Evolutionary conservation across 768 basidiomycete genomes (phyloP), one percentile per base, ranked within the genome.

Genomic region (Daedaleopsis nitida): DNA sequence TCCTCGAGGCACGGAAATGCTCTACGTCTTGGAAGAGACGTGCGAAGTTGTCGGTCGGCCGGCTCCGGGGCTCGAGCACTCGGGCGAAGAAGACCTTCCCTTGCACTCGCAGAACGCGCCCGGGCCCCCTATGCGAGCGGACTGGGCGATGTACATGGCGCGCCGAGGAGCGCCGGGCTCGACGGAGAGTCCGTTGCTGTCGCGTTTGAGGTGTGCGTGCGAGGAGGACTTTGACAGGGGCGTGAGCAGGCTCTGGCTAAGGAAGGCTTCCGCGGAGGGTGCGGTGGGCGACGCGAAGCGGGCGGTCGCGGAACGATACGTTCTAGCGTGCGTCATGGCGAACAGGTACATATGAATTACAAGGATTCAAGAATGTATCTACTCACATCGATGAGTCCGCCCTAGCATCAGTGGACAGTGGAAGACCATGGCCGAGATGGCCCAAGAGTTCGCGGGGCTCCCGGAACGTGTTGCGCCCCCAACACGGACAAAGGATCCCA

Each of bases 361-460:
- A 32, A 43, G 23, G 52, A 16, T 35, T 47, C 6, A 9, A 8
- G 35, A 17, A 54, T 37, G n/a, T 5, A 45, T 32, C 53, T n/a
- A n/a, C n/a, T n/a, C n/a, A n/a, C n/a, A n/a, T 44, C 35, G 5
- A 17, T 32, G 14, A 38, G 10, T 14, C 19, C 27, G 14, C 13
- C 49, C 19, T 61, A 92, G 89, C 62, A 69, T 93, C 45, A 89
- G 89, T 52, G 91, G 91, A 3, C 72, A 71, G 12, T 89, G 85
- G 81, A 86, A 84, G 83, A 81, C 88, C 7, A 78, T 83, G 16
- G 78, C 73, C n/a, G 79, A 85, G 62, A 92, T 93, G 89, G 84
- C 81, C 7, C 85, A 88, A 65, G 86, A 89, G 34, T 87, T 86
- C 68, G 81, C 85, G 4, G 86, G 88, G 3, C 70, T 82, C 10